Conservation (phyloP, 164 flowering plant species). For the Piper longum region DNA sequence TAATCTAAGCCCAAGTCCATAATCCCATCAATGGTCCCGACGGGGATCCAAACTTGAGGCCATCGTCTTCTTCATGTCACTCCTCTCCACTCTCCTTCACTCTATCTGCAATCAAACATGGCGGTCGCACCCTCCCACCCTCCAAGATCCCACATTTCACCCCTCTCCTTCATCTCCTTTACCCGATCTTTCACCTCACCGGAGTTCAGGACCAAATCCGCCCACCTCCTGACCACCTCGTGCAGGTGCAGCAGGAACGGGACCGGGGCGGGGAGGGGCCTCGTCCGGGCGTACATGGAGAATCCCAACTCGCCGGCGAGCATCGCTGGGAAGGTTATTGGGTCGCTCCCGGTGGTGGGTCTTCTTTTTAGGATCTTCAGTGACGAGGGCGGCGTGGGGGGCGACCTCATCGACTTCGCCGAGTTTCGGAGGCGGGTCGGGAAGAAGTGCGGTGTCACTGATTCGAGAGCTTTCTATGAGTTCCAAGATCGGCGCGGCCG, state of each 20-base stretch:
- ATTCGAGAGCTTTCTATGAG: slow-evolving; percentile 78
- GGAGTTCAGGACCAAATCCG: background rate
- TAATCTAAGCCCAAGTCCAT: too few species aligned
- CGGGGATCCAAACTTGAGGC: background rate
- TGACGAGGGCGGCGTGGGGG: slow-evolving; percentile 90
- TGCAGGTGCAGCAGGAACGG: background rate
- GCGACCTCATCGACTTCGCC: slow-evolving; percentile 71
- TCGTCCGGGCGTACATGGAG: slow-evolving; percentile 71
- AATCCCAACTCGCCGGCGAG: slow-evolving; percentile 41
- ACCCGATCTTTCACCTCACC: background rate
- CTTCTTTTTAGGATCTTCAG: slow-evolving; percentile 66
- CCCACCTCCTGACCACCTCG: background rate
- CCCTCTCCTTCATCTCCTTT: slow-evolving; percentile 1
- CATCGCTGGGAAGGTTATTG: slow-evolving; percentile 57
- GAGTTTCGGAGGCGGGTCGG: slow-evolving; percentile 89
- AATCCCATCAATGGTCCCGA: too few species aligned
- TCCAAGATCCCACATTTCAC: background rate
- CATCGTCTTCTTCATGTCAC: background rate
- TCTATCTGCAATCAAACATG: too few species aligned
- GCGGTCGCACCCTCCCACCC: too few species aligned
- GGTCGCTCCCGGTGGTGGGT: slow-evolving; percentile 78
- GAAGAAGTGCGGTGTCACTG: slow-evolving; percentile 53
- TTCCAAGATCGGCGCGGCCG: slow-evolving; percentile 65
- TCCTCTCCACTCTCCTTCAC: background rate
- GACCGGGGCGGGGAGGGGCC: background rate